Evolutionary conservation across 345 rosid species (phyloP).

Genomic region (Rhodamnia argentea): DNA sequence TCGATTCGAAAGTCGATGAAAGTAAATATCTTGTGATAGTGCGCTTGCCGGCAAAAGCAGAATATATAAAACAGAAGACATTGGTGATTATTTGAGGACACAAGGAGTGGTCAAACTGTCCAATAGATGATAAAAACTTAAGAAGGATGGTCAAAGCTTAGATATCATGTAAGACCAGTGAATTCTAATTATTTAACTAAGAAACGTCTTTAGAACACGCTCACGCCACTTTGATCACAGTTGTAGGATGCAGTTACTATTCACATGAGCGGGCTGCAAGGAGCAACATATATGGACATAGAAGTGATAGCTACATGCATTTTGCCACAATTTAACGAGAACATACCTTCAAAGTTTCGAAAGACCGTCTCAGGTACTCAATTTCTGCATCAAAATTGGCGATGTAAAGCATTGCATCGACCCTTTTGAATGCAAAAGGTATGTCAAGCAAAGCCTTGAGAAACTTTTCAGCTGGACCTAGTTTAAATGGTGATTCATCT

Average conservation of each 20-base stretch:
- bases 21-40: background rate
- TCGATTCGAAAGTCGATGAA: background rate
- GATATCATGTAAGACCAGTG: background rate
- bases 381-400: slow-evolving; percentile 82
- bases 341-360: slow-evolving; percentile 67
- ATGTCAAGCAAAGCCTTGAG: slow-evolving; percentile 70
- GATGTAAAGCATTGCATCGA: slow-evolving; percentile 84
- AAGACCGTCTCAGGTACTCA: slow-evolving; percentile 71
- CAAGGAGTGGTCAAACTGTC: background rate
- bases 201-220: background rate
- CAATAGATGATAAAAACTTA: background rate
- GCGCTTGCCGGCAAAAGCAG: background rate
- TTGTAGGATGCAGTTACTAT: background rate
- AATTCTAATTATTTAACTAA: background rate
- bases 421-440: slow-evolving; percentile 86
- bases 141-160: background rate
- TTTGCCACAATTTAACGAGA: background rate
- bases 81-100: background rate
- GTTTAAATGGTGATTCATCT: slow-evolving; percentile 62
- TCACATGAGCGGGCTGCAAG: background rate
- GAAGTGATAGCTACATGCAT: background rate
- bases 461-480: slow-evolving; percentile 93
- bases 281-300: background rate
- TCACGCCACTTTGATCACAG: background rate
- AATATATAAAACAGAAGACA: background rate